Conservation (phyloP, 768 basidiomycete genomes). For the Mycena albidolilacea region DNA sequence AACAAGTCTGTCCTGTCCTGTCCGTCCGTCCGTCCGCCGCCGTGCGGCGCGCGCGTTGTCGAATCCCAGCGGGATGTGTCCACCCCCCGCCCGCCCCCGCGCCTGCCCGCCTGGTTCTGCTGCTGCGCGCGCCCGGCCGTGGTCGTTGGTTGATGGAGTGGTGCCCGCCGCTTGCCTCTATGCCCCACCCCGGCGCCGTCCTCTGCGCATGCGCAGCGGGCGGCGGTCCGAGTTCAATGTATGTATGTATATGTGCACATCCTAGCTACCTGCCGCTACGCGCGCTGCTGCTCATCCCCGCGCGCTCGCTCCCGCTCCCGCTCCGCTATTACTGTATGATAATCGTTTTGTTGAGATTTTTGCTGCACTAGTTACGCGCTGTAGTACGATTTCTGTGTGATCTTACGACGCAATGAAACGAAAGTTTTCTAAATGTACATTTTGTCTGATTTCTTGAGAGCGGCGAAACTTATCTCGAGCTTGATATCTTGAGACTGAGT, state of each 20-base stretch:
- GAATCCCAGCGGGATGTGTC: conserved; percentile 15
- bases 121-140: conserved; percentile 8
- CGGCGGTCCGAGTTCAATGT: conserved; percentile 23
- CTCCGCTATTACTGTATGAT: conserved; percentile 8
- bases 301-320: conserved; percentile 1
- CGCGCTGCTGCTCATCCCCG: background rate
- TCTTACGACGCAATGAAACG: conserved; percentile 59
- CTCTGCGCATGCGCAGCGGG: conserved; percentile 5
- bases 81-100: background rate
- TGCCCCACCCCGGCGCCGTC: conserved; percentile 31
- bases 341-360: conserved; percentile 37
- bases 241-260: conserved; percentile 9
- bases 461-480: conserved; percentile 14
- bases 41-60: background rate
- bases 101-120: conserved; percentile 18
- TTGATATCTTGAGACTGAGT: background rate
- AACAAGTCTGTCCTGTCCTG: background rate
- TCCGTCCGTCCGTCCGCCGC: conserved; percentile 1
- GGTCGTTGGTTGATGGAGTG: background rate
- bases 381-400: conserved; percentile 63
- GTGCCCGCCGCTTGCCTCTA: background rate
- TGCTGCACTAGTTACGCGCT: conserved; percentile 54
- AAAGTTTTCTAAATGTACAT: conserved; percentile 32
- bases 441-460: background rate
- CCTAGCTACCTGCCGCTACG: background rate